Conservation (phyloP, 2,329 filamentous ascomycete genomes). For the Teratosphaeria viscida region DNA sequence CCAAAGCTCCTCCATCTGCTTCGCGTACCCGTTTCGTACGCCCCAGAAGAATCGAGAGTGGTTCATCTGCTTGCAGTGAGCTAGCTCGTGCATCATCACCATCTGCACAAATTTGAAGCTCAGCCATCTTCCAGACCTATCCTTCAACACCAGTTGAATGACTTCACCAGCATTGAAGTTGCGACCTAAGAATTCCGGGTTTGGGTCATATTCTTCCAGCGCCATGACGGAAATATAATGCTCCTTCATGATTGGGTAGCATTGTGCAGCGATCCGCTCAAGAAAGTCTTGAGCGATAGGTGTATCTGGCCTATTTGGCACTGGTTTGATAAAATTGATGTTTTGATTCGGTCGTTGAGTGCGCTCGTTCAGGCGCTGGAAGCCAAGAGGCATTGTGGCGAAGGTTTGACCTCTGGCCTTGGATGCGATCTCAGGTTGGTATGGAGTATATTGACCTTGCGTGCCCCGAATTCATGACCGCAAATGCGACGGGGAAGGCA, state of each 20-base stretch:
- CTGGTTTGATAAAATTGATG: slow-evolving; percentile 76
- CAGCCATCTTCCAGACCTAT: slow-evolving; percentile 57
- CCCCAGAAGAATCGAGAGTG: slow-evolving; percentile 73
- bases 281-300: slow-evolving; percentile 54
- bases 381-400: slow-evolving; percentile 59
- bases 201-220: slow-evolving; percentile 73
- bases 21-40: slow-evolving; percentile 62
- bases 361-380: slow-evolving; percentile 67
- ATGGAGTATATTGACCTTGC: no score
- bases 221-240: slow-evolving; percentile 38
- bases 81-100: slow-evolving; percentile 91
- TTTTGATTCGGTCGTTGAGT: slow-evolving; percentile 63
- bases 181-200: slow-evolving; percentile 72
- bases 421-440: no score
- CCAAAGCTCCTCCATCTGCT: slow-evolving; percentile 63
- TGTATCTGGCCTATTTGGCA: neutral
- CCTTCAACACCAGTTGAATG: slow-evolving; percentile 71
- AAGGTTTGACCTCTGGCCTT: neutral
- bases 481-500: no score
- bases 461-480: no score
- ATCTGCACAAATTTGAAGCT: slow-evolving; percentile 79
- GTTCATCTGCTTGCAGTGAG: slow-evolving; percentile 88
- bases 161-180: slow-evolving; percentile 88
- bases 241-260: slow-evolving; percentile 49
- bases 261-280: slow-evolving; percentile 70